phyloP scores from a whole-genome alignment of 2,329 filamentous ascomycete genomes.

The Aspergillus quadricinctus region DNA sequence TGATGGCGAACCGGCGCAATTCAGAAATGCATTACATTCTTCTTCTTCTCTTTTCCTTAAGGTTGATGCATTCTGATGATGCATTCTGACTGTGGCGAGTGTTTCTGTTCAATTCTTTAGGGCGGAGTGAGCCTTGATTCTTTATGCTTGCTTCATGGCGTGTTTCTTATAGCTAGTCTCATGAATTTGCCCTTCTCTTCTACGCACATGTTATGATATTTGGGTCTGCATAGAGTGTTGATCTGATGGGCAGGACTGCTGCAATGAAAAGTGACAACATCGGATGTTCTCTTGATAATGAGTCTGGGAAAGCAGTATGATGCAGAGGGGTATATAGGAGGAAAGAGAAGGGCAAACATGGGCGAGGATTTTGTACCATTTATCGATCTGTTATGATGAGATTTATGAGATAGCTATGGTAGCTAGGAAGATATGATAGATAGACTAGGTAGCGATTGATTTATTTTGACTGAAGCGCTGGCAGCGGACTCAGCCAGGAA shows the following conservation, averaged over 20 bases:
- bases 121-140: slow-evolving; percentile 2
- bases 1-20: slow-evolving; percentile 19
- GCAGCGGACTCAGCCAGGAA: no score
- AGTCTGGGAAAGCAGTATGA: slow-evolving; percentile 6
- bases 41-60: slow-evolving; percentile 1
- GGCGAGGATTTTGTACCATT: not conserved
- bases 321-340: slow-evolving; percentile 7
- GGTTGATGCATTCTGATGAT: not conserved
- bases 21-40: slow-evolving; percentile 15
- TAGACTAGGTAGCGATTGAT: not conserved
- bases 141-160: not conserved
- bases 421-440: not conserved
- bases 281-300: not conserved
- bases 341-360: not conserved
- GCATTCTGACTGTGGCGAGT: not conserved
- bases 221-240: slow-evolving; percentile 8
- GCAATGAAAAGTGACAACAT: not conserved
- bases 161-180: slow-evolving; percentile 10
- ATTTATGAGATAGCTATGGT: not conserved
- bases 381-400: not conserved
- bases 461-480: not conserved
- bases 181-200: slow-evolving; percentile 9
- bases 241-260: slow-evolving; percentile 4
- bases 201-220: slow-evolving; percentile 4
- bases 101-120: not conserved